These are phyloP conservation scores for Cymbomonas tetramitiformis DNA, from an alignment of 139 green algal genomes.

Conservation along the genomic window DNA sequence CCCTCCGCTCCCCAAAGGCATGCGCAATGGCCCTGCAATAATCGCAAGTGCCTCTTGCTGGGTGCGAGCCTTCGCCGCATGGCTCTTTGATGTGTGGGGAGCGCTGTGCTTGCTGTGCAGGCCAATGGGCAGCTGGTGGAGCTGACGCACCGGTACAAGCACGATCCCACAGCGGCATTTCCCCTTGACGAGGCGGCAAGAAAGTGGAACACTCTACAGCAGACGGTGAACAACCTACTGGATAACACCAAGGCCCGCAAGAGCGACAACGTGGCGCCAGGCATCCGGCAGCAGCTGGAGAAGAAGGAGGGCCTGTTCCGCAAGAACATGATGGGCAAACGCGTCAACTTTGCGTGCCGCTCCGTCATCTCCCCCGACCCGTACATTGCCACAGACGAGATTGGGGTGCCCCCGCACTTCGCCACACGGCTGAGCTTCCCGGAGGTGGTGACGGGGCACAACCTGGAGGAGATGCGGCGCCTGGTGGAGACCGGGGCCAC, in stretches of 20 bases:
- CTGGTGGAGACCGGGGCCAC: slow-evolving; percentile 57
- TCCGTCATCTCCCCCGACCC: slow-evolving; percentile 94
- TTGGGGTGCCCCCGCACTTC: slow-evolving; percentile 92
- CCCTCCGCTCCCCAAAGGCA: too few relatives aligned
- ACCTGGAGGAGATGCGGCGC: slow-evolving; percentile 59
- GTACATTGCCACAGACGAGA: slow-evolving; percentile 71
- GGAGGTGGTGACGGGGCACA: slow-evolving; percentile 72
- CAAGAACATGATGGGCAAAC: slow-evolving; percentile 99
- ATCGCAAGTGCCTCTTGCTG: too few relatives aligned
- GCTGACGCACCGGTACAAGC: too few relatives aligned
- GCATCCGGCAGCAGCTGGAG: slow-evolving; percentile 76
- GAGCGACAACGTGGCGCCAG: slow-evolving; percentile 13
- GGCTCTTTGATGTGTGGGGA: too few relatives aligned
- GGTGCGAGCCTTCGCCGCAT: too few relatives aligned
- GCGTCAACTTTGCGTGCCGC: slow-evolving; percentile 88
- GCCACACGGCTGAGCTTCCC: slow-evolving; percentile 79
- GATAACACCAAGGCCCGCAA: slow-evolving; percentile 52
- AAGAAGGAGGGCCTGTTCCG: slow-evolving; percentile 98
- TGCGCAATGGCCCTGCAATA: too few relatives aligned
- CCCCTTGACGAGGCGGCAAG: too few relatives aligned
- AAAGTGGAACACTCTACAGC: slow-evolving; percentile 70
- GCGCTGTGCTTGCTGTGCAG: too few relatives aligned
- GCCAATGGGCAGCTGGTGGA: slow-evolving; percentile 51
- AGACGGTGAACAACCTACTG: slow-evolving; percentile 62
- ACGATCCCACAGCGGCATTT: too few relatives aligned